phyloP scores from a whole-genome alignment of 805 yeast species.

The Blastobotrys chiropterorum region DNA sequence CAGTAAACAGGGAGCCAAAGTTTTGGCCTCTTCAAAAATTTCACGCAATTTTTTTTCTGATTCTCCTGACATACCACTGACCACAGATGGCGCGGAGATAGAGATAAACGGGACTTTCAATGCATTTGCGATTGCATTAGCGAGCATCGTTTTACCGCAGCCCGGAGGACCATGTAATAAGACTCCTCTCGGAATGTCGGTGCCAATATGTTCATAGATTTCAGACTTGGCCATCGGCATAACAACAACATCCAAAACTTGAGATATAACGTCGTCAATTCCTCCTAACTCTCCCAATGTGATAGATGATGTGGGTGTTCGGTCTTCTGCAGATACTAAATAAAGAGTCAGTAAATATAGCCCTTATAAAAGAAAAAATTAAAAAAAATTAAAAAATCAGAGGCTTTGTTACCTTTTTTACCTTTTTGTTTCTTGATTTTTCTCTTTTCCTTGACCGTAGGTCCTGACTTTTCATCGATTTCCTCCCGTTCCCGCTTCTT shows the following conservation, averaged over 20 bases:
- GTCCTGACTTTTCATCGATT: constrained; percentile 5
- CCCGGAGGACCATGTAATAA: constrained; percentile 98
- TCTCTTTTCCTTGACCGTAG: constrained; percentile 9
- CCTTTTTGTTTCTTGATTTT: constrained; percentile 13
- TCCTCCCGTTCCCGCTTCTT: neutral
- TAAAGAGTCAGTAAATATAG: constrained; percentile 16
- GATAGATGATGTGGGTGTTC: constrained; percentile 43
- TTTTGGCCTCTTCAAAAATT: constrained; percentile 85
- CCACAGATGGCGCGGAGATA: constrained; percentile 91
- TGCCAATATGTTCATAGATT: constrained; percentile 78
- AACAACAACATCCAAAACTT: constrained; percentile 84
- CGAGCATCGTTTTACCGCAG: constrained; percentile 95
- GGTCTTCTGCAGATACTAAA: constrained; percentile 56
- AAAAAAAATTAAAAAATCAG: constrained; percentile 13
- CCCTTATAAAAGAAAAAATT: constrained; percentile 24
- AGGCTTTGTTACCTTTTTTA: constrained; percentile 11
- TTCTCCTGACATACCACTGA: constrained; percentile 99
- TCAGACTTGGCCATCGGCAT: constrained; percentile 93
- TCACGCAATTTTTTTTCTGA: constrained; percentile 92
- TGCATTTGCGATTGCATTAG: constrained; percentile 94
- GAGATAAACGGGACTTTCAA: constrained; percentile 87
- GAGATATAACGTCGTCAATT: constrained; percentile 74
- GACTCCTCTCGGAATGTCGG: constrained; percentile 92
- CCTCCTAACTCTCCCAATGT: constrained; percentile 81
- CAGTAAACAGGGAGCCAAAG: constrained; percentile 84